phyloP scores from a whole-genome alignment of 2,329 filamentous ascomycete genomes.

The Raffaelea deltoideospora region DNA sequence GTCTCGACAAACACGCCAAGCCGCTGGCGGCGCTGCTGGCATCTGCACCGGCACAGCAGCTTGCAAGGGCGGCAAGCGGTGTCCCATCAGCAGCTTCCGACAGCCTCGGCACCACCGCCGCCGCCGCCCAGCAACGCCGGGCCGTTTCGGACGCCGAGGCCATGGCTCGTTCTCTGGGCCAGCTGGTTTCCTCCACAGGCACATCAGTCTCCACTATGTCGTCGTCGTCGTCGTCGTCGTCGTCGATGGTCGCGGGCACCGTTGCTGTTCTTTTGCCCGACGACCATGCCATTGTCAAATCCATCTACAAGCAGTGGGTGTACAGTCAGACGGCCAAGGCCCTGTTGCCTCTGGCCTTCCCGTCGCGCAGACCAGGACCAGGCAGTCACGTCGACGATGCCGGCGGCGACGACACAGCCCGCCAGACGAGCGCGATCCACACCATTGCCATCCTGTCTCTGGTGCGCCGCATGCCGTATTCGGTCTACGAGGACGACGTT shows the following conservation, averaged over 20 bases:
- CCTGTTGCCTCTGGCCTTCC: constrained; percentile 27
- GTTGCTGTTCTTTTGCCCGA: constrained; percentile 23
- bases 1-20: constrained; percentile 20
- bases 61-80: too few relatives aligned
- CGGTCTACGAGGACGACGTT: constrained; percentile 36
- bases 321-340: constrained; percentile 31
- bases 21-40: constrained; percentile 11
- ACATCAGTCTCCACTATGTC: too few relatives aligned
- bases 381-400: too few relatives aligned
- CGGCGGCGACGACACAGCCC: not conserved
- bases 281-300: constrained; percentile 27
- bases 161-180: constrained; percentile 26
- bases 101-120: constrained; percentile 10
- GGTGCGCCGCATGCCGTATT: constrained; percentile 31
- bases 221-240: too few relatives aligned
- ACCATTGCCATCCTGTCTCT: constrained; percentile 32
- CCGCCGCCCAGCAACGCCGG: not conserved
- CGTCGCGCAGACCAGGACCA: too few relatives aligned
- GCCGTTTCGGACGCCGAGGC: constrained; percentile 10
- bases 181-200: constrained; percentile 25
- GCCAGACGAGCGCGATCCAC: constrained; percentile 20
- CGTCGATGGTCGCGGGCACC: constrained; percentile 6
- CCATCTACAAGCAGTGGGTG: constrained; percentile 29
- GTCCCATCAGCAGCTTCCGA: too few relatives aligned
- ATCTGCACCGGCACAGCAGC: constrained; percentile 12